phyloP scores from a whole-genome alignment of 1,284 basidiomycete species.

The Cutaneotrichosporon cavernicola region DNA sequence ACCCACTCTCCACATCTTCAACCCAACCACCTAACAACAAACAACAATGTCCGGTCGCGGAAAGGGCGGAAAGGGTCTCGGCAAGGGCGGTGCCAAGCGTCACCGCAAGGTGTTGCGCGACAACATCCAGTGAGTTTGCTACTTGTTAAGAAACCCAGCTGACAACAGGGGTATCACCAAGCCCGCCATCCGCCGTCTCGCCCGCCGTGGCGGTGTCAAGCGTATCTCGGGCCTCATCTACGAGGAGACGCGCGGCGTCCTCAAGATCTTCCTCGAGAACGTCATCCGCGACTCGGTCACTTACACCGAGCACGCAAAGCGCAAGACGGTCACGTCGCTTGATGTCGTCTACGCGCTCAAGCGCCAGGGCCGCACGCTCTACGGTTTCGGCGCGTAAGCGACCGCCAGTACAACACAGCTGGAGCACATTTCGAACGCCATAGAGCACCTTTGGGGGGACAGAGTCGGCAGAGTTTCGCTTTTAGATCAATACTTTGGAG shows the following conservation, averaged over 20 bases:
- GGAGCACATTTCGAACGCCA: neutral
- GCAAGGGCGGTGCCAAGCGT: slow-evolving; percentile 84
- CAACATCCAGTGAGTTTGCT: slow-evolving; percentile 71
- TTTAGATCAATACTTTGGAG: slow-evolving; percentile 22
- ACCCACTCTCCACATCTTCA: slow-evolving; percentile 9
- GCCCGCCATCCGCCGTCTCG: slow-evolving; percentile 88
- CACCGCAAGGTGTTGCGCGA: slow-evolving; percentile 78
- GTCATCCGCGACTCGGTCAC: slow-evolving; percentile 84
- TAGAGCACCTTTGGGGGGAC: neutral
- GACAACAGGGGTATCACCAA: slow-evolving; percentile 67
- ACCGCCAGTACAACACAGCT: too few relatives aligned
- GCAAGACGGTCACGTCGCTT: slow-evolving; percentile 82
- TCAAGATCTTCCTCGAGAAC: slow-evolving; percentile 67
- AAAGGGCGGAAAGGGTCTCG: slow-evolving; percentile 75
- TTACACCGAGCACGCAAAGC: slow-evolving; percentile 92
- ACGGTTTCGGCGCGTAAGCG: slow-evolving; percentile 71
- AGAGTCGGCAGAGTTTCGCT: slow-evolving; percentile 15
- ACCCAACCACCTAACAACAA: slow-evolving; percentile 21
- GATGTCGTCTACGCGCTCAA: slow-evolving; percentile 84
- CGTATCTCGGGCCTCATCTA: slow-evolving; percentile 91
- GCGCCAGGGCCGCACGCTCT: slow-evolving; percentile 82
- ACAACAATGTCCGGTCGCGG: slow-evolving; percentile 71
- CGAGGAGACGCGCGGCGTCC: slow-evolving; percentile 84
- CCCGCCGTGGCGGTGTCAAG: slow-evolving; percentile 92
- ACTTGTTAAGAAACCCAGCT: too few relatives aligned